Evolutionary conservation across 2,329 filamentous ascomycete genomes (phyloP), one percentile per base, ranked within the genome.

Genomic region (Diaporthe vexans): DNA sequence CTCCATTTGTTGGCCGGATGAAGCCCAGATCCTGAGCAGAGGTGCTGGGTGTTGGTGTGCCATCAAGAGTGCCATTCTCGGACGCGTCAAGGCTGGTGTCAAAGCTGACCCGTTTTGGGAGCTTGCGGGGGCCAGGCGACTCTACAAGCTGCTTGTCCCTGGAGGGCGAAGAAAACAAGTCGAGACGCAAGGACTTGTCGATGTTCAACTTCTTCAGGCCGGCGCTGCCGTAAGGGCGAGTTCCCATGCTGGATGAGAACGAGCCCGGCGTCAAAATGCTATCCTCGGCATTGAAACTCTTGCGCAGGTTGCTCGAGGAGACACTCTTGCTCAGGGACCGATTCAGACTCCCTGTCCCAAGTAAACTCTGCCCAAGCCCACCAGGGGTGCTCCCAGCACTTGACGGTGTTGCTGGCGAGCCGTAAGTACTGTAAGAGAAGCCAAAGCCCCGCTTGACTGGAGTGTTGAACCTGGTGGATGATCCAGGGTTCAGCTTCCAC

Each of bases 351-450:
- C 91, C 88, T 71, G 88, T 88, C 24, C 89, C 79, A 6, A 93
- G 83, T 48, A 95, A 83, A 80, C 92, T 95, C 80, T 91, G 91
- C 33, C 91, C 90, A 69, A 93, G 85, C 24, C 88, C 88, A 51
- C 90, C 91, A 7, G 94, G 93, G 9, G 94, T 93, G 82, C 92
- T 94, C 57, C 90, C 87, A 51, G 87, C 88, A 80, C 92, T 91
- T 6, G 93, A 90, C 29, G 90, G 90, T 78, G 91, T 94, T 73
- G 88, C 91, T 8, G 96, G 95, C 1, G 94, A 95, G 58, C 94
- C 95, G 79, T 97, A 98, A 3, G 93, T 95, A 77, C 95, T 97
- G 84, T 98, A 98, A 2, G 94, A 95, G 82, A 98, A 97, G 3
- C 96, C 96, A 81, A 94, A 98, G 7, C 94, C 95, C 73, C 93